Percentiles rank a stretch among this genome's conserved stretches.
phyloP scores from a whole-genome alignment of 164 flowering plant species.

The Magnolia officinalis region DNA sequence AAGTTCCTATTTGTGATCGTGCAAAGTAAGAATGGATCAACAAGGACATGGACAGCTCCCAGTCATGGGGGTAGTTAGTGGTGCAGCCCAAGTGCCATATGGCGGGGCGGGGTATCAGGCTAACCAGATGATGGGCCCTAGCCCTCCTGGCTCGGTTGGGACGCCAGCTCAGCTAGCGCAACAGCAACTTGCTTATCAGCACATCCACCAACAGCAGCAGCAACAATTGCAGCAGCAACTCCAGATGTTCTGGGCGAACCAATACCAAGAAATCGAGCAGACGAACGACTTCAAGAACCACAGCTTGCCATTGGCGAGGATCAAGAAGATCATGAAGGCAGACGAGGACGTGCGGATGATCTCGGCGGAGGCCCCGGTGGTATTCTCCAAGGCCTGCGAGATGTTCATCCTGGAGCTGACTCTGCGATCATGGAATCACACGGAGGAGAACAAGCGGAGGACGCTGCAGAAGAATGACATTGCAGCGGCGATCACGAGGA shows the following conservation, averaged over 20 bases:
- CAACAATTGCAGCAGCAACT: constrained; percentile 68
- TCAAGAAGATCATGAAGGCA: constrained; percentile 85
- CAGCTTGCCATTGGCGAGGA: constrained; percentile 72
- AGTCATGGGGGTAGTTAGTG: constrained; percentile 37
- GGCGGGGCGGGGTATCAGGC: constrained; percentile 40
- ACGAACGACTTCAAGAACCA: constrained; percentile 72
- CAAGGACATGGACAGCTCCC: constrained; percentile 45
- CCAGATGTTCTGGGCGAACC: constrained; percentile 59
- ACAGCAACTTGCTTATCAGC: constrained; percentile 67
- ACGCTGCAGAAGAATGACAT: constrained; percentile 83
- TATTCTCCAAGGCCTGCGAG: constrained; percentile 83
- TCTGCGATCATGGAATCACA: constrained; percentile 70
- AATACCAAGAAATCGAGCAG: constrained; percentile 67
- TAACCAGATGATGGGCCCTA: constrained; percentile 48
- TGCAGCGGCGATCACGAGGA: constrained; percentile 76
- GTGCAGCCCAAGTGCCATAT: constrained; percentile 41
- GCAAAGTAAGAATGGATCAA: constrained; percentile 38
- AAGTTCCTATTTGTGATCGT: neutral
- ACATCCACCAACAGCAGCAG: constrained; percentile 67
- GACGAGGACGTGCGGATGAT: constrained; percentile 87
- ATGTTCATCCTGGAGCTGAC: constrained; percentile 82
- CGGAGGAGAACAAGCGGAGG: constrained; percentile 78
- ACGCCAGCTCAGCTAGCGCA: constrained; percentile 48
- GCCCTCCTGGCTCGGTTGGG: constrained; percentile 31
- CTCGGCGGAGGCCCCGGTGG: constrained; percentile 79